phyloP scores from a whole-genome alignment of 2,329 filamentous ascomycete genomes.

The Colletotrichum sp. region DNA sequence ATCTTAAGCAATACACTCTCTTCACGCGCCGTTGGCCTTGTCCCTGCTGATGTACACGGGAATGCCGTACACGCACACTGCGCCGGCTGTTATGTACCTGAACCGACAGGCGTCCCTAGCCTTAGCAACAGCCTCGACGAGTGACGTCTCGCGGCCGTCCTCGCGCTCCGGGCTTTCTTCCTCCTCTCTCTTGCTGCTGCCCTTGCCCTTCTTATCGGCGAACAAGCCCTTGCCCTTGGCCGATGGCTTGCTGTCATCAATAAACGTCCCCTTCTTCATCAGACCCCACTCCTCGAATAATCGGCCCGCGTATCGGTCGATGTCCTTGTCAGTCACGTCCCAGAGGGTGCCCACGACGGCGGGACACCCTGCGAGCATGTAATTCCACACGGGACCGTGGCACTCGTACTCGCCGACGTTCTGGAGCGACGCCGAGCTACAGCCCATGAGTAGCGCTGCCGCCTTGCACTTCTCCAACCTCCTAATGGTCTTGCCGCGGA shows the following conservation, averaged over 20 bases:
- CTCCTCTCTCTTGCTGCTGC: slow-evolving; percentile 31
- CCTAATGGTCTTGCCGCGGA: slow-evolving; percentile 82
- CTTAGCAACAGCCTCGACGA: slow-evolving; percentile 82
- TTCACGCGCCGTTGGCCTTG: neutral
- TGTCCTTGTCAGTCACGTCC: slow-evolving; percentile 98
- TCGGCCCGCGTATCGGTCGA: slow-evolving; percentile 85
- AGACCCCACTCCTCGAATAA: slow-evolving; percentile 90
- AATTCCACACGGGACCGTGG: slow-evolving; percentile 89
- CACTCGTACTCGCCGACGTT: slow-evolving; percentile 89
- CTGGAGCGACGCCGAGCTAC: slow-evolving; percentile 81
- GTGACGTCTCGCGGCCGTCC: slow-evolving; percentile 48
- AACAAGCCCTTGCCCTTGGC: slow-evolving; percentile 23
- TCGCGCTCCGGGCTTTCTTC: slow-evolving; percentile 27
- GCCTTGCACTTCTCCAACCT: slow-evolving; percentile 76
- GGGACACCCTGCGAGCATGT: slow-evolving; percentile 85
- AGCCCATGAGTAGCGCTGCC: slow-evolving; percentile 90
- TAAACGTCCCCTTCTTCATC: slow-evolving; percentile 52
- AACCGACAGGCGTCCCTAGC: slow-evolving; percentile 83
- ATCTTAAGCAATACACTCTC: neutral
- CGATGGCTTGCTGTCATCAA: slow-evolving; percentile 14
- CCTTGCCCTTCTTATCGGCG: slow-evolving; percentile 29
- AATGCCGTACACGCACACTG: slow-evolving; percentile 93
- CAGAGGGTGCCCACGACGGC: slow-evolving; percentile 92
- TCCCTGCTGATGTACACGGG: slow-evolving; percentile 75
- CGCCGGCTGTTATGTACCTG: slow-evolving; percentile 90